Percentiles rank a stretch among this genome's conserved stretches.
phyloP scores from a whole-genome alignment of 1,139 yeast genomes.

The Pichia sp. region DNA sequence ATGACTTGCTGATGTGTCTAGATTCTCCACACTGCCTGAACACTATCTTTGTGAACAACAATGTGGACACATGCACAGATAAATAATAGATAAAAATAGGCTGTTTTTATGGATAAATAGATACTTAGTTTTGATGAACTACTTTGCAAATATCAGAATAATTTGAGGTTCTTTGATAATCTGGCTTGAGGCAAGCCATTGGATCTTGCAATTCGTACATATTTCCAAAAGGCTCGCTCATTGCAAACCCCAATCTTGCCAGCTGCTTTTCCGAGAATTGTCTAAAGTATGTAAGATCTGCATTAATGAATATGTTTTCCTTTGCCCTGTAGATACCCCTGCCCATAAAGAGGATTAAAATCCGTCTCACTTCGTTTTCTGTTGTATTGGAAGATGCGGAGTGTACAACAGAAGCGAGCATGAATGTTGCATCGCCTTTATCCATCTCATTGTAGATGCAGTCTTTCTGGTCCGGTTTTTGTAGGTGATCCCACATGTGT shows the following conservation, averaged over 20 bases:
- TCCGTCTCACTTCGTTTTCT: constrained; percentile 21
- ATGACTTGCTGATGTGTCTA: no score
- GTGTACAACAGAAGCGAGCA: constrained; percentile 27
- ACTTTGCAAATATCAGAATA: constrained; percentile 12
- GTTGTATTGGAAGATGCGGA: constrained; percentile 28
- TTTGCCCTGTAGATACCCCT: constrained; percentile 26
- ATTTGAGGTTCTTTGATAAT: constrained; percentile 7
- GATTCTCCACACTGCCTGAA: no score
- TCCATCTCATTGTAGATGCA: constrained; percentile 25
- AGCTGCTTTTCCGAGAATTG: constrained; percentile 11
- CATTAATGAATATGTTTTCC: constrained; percentile 20
- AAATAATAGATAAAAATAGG: neutral
- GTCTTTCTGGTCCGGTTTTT: constrained; percentile 23
- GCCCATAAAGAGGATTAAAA: constrained; percentile 25
- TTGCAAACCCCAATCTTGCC: constrained; percentile 10
- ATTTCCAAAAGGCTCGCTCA: constrained; percentile 14
- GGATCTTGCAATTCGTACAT: constrained; percentile 14
- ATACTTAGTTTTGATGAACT: no score
- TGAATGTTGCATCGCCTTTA: constrained; percentile 27
- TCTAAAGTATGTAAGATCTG: constrained; percentile 9
- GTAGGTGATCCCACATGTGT: constrained; percentile 25
- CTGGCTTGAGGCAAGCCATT: constrained; percentile 4
- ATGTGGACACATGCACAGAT: no score
- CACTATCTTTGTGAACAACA: no score
- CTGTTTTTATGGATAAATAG: neutral